Conservation (phyloP, 2,329 filamentous ascomycete species). For the Neoascochyta sp. region DNA sequence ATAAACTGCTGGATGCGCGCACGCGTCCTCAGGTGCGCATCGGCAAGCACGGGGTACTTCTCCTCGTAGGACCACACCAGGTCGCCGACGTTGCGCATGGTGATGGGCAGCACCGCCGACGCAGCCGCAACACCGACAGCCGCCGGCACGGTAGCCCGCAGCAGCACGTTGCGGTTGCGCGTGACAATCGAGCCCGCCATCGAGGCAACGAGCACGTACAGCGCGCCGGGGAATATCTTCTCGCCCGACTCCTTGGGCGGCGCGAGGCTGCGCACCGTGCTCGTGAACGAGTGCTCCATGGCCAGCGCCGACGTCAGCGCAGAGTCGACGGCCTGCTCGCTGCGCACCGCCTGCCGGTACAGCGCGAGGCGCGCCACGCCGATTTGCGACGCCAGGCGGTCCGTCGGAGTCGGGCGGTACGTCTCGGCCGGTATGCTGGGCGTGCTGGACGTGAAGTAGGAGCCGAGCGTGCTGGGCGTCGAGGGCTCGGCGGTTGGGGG, state of each 20-base stretch:
- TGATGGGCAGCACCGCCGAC: constrained; percentile 81
- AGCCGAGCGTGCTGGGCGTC: constrained; percentile 21
- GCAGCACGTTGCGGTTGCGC: constrained; percentile 78
- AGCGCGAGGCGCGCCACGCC: constrained; percentile 75
- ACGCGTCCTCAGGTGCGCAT: constrained; percentile 71
- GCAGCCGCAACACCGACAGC: constrained; percentile 78
- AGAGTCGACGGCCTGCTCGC: constrained; percentile 80
- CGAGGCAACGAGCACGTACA: constrained; percentile 89
- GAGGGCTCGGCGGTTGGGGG: constrained; percentile 32
- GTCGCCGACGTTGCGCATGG: constrained; percentile 82
- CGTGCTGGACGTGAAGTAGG: constrained; percentile 11
- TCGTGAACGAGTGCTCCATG: constrained; percentile 85
- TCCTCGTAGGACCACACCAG: constrained; percentile 92
- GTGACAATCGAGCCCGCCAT: constrained; percentile 94
- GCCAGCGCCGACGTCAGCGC: constrained; percentile 76
- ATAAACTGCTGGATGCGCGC: constrained; percentile 66
- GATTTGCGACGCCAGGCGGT: constrained; percentile 81
- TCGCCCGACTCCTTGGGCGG: constrained; percentile 83
- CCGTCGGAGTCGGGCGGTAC: constrained; percentile 71
- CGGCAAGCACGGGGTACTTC: constrained; percentile 75
- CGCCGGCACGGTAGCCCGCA: constrained; percentile 73
- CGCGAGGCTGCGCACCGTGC: constrained; percentile 82
- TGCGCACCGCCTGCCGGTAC: constrained; percentile 67
- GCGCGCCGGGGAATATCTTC: constrained; percentile 78
- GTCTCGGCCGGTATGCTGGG: constrained; percentile 27